Evolutionary conservation across 306 rosid genomes (phyloP).

Genomic region (Cicer chorassanicum): DNA sequence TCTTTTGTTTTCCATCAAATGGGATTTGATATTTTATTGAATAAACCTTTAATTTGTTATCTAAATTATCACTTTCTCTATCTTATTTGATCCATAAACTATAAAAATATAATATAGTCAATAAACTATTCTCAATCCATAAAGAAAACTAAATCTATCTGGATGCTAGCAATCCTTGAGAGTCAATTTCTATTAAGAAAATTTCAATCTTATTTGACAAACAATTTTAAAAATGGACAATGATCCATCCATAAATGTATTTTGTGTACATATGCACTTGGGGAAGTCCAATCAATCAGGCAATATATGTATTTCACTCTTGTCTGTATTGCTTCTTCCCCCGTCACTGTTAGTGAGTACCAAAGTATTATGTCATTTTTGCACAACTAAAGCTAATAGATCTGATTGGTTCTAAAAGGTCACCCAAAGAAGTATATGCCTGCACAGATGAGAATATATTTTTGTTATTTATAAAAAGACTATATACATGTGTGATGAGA

Average conservation of each 20-base stretch:
- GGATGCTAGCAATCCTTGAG: slow-evolving; percentile 60
- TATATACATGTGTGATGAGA: neutral
- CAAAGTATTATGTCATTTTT: slow-evolving; percentile 85
- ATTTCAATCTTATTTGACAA: neutral
- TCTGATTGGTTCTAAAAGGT: slow-evolving; percentile 58
- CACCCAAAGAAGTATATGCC: slow-evolving; percentile 80
- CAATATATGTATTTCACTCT: slow-evolving; percentile 73
- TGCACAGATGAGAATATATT: slow-evolving; percentile 24
- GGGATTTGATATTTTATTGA: too few species aligned
- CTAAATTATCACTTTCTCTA: too few species aligned
- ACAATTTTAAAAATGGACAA: neutral
- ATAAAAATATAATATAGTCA: too few species aligned
- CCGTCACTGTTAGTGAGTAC: slow-evolving; percentile 69
- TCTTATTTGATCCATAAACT: too few species aligned
- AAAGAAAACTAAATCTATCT: too few species aligned
- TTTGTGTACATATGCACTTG: neutral
- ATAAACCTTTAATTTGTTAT: too few species aligned
- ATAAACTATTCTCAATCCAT: too few species aligned
- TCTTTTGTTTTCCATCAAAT: too few species aligned
- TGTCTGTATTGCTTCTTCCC: slow-evolving; percentile 75
- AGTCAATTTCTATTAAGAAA: neutral
- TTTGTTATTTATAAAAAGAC: neutral
- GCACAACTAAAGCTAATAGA: slow-evolving; percentile 84
- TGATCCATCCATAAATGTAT: neutral
- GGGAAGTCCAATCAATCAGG: slow-evolving; percentile 59